Conservation (phyloP, 23 red algal genomes). For the Gracilariopsis chorda region DNA sequence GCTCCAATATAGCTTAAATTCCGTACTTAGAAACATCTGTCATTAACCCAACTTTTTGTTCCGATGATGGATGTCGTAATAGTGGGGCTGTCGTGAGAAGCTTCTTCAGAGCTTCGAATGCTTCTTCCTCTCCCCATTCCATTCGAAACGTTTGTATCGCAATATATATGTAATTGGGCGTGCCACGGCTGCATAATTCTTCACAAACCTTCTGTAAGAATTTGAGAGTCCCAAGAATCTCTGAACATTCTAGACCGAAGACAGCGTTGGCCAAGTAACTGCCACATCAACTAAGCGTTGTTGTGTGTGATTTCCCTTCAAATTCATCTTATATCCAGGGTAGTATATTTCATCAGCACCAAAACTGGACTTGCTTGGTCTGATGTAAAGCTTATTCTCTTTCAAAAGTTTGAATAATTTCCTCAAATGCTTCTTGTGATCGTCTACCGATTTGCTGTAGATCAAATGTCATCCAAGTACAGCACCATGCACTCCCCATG, state of each 20-base stretch:
- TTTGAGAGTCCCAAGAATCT: not conserved
- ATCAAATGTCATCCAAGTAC: not conserved
- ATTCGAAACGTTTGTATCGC: not conserved
- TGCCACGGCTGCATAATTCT: not conserved
- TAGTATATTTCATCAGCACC: not conserved
- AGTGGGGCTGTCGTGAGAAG: not conserved
- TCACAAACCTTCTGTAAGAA: not conserved
- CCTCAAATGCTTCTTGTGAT: not conserved
- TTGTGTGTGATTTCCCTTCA: not conserved
- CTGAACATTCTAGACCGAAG: not conserved
- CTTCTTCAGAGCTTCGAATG: not conserved
- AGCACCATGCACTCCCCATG: not conserved
- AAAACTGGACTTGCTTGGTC: not conserved
- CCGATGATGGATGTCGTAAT: not conserved
- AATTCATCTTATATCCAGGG: not conserved
- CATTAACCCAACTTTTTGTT: not conserved
- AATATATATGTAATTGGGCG: not conserved
- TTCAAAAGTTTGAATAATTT: not conserved
- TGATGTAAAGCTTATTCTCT: not conserved
- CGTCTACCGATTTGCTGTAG: not conserved
- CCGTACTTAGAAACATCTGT: not conserved
- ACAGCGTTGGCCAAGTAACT: not conserved
- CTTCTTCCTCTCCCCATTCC: not conserved
- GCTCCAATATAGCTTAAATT: not conserved
- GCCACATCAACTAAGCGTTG: not conserved